Evolutionary conservation across 495 filamentous ascomycete genomes (phyloP).

Genomic region (Thozetella sp.): DNA sequence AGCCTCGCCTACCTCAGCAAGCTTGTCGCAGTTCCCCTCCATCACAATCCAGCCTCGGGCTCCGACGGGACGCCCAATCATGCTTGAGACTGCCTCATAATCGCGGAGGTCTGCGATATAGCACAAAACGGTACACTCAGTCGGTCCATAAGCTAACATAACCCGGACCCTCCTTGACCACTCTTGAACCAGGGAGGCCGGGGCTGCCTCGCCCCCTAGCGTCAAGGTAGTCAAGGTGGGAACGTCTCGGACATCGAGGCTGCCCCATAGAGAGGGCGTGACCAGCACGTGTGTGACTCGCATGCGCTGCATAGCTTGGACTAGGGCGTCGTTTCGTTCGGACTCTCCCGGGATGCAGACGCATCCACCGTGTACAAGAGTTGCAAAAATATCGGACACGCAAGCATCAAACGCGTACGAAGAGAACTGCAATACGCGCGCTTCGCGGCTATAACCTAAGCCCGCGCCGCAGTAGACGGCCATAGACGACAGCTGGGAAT

Average conservation of each 20-base stretch:
- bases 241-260: constrained; percentile 3
- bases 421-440: constrained; percentile 54
- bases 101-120: not conserved
- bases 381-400: constrained; percentile 52
- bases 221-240: not conserved
- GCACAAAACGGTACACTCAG: constrained; percentile 4
- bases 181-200: not conserved
- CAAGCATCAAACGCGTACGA: constrained; percentile 58
- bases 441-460: constrained; percentile 28
- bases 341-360: constrained; percentile 22
- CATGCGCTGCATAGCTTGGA: not conserved
- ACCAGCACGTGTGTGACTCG: constrained; percentile 3
- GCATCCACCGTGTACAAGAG: constrained; percentile 37
- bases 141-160: constrained; percentile 1
- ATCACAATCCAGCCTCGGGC: constrained; percentile 51
- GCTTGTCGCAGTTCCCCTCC: constrained; percentile 41
- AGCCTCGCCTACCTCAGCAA: constrained; percentile 39
- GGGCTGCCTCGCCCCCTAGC: constrained; percentile 3
- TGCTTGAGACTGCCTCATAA: constrained; percentile 13
- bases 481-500: constrained; percentile 38
- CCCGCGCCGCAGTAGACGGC: constrained; percentile 21
- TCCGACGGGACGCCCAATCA: constrained; percentile 48
- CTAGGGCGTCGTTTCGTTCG: constrained; percentile 1
- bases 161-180: not conserved
- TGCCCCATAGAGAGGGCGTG: constrained; percentile 4